Evolutionary conservation across 2,329 filamentous ascomycete genomes (phyloP), one percentile per base, ranked within the genome.

Genomic region (Camptophora hylomeconis): DNA sequence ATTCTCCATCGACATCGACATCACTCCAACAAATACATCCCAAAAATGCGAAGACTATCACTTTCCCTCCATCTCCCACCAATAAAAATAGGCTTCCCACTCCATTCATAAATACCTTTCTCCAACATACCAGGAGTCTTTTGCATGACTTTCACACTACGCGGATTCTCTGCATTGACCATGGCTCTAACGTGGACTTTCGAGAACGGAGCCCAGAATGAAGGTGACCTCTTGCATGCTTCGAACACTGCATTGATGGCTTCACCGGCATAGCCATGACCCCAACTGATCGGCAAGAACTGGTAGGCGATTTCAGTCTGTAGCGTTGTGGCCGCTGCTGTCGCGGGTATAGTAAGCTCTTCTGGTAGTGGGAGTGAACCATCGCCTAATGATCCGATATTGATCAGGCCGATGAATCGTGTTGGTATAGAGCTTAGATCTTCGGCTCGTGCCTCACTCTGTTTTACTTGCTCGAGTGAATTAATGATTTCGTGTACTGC

Each of bases 101-200:
- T 38, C 48, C 45, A 49, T 12, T 38, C 30, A 33, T 44, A 45
- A 12, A 51, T 24, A 2, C 49, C 51, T 15, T 26, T 39, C 19
- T 44, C 36, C 28, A 23, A 30, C 39, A 54, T 44, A 10, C 41
- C 47, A n/a, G n/a, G n/a, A 13, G 26, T 24, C 31, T 54, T 54
- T 5, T 38, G 33, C 48, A 53, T 45, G 2, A 53, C 50, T n/a
- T 40, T 36, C 31, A 33, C 10, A 30, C 50, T 53, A 11, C 42
- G 34, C 1, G 41, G 38, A 30, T 53, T 53, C n/a, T 38, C 39
- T 7, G 26, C 29, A 34, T 51, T 51, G 12, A 53, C 48, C 27
- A 53, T 41, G 0, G 42, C 47, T 23, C 47, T 31, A n/a, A 53
- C 32, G 32, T 46, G 50, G 3, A 54, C 28, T 12, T 40, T 47